phyloP scores from a whole-genome alignment of 257 asterid genomes.

The Haberlea rhodopensis region DNA sequence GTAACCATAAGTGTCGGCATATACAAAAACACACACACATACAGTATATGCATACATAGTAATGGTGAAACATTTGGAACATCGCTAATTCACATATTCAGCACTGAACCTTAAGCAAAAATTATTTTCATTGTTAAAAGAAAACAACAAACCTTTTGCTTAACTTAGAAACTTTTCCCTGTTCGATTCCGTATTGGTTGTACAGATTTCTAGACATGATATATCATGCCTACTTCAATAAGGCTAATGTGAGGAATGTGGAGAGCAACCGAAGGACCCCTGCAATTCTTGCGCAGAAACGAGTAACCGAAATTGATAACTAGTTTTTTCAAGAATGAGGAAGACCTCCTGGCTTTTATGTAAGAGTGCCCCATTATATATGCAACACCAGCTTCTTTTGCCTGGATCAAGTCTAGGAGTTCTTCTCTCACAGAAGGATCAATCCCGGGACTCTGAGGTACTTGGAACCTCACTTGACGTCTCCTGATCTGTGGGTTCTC shows the following conservation, averaged over 20 bases:
- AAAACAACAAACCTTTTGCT: not conserved
- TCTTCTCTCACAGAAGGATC: constrained; percentile 72
- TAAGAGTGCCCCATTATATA: constrained; percentile 94
- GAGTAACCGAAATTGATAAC: constrained; percentile 88
- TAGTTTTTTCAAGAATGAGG: constrained; percentile 66
- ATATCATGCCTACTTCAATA: constrained; percentile 94
- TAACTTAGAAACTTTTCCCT: not conserved
- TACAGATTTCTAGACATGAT: constrained; percentile 51
- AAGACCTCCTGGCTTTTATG: constrained; percentile 74
- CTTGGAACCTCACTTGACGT: constrained; percentile 59
- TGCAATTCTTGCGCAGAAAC: constrained; percentile 84
- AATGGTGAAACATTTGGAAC: too few species aligned
- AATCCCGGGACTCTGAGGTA: constrained; percentile 59
- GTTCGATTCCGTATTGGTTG: not conserved
- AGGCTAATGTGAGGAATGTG: constrained; percentile 93
- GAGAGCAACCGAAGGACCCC: constrained; percentile 93
- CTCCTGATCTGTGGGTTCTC: constrained; percentile 77
- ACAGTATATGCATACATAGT: too few species aligned
- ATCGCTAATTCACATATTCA: too few species aligned
- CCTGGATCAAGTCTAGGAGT: constrained; percentile 70
- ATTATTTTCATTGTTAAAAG: not conserved
- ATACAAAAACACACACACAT: too few species aligned
- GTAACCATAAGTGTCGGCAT: too few species aligned
- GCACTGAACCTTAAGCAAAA: not conserved
- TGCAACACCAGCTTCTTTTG: constrained; percentile 92